Base-by-base conservation (phyloP, 2,329 filamentous ascomycete species). In the Colletotrichum tropicale region DNA sequence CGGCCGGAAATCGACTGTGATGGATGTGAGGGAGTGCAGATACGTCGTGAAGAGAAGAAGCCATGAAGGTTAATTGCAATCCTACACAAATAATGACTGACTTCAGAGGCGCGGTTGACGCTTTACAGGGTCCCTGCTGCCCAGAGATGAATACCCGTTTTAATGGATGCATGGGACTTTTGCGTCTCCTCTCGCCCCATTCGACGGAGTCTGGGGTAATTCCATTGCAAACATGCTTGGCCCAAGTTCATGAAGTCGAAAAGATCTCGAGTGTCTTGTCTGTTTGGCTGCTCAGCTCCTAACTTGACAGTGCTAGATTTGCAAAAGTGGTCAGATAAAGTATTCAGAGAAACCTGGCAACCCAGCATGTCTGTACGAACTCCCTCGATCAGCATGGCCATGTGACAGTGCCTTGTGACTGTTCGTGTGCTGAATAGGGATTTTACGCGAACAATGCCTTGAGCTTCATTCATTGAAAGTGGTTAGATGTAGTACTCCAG, bases 21-120 rank as follows among this genome's bases (percentile, higher is more conserved):
- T 21, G 6, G 1, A 1, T 48, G 8, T 4, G n/a, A 21, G 18
- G 2, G 6, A 13, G n/a, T 21, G 18, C 10, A 0, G 3, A 8
- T 21, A 21, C 18, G 10, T 21, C n/a, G 43, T 21, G 43, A 52
- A 21, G n/a, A 52, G n/a, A 21, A 21, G 43, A 52, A 12, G n/a
- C 43, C 43, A 52, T 52, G 10, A 21, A 13, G 0, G 9, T n/a
- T n/a, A 6, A 6, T 48, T 6, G 8, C 15, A 48, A 13, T 21
- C 43, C 10, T 48, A 21, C 15, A 48, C 43, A 12, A 12, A 10
- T 0, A 10, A 21, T 13, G 4, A 48, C 15, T 12, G 6, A 21
- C 12, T 48, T 21, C 10, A n/a, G 10, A 12, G 8, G 43, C 36
- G 36, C 1, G 5, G 4, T 10, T 43, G 36, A n/a, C 8, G 36